A percentile compares a stretch with the other conserved stretches of the same genome.
These are phyloP conservation scores for Penicillium italicum DNA, from an alignment of 2,329 filamentous ascomycete species.

Conservation along the genomic window DNA sequence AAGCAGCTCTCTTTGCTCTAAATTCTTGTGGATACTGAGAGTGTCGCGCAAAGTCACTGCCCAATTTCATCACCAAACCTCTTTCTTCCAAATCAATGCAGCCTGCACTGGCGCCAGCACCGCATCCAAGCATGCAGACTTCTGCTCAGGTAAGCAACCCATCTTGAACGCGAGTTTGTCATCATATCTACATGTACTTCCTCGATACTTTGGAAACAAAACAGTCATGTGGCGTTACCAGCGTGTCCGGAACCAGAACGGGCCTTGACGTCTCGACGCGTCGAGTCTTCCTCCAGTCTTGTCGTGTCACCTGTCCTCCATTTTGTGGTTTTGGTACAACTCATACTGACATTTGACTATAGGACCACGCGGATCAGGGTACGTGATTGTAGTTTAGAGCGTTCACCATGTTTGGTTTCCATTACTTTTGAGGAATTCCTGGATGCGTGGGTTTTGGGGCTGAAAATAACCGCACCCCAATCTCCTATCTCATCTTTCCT, in stretches of 20 bases:
- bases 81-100: slow-evolving; percentile 37
- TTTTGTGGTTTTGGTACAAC: background rate
- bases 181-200: slow-evolving; percentile 25
- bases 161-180: slow-evolving; percentile 37
- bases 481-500: background rate
- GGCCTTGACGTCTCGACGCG: slow-evolving; percentile 10
- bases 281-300: slow-evolving; percentile 2
- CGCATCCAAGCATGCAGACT: slow-evolving; percentile 48
- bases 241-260: background rate
- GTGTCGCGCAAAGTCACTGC: background rate
- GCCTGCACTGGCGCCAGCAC: slow-evolving; percentile 47
- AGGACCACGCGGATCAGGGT: slow-evolving; percentile 48
- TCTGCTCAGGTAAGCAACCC: slow-evolving; percentile 54
- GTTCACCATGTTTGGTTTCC: background rate
- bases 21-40: slow-evolving; percentile 2
- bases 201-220: background rate
- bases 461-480: background rate
- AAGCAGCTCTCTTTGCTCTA: slow-evolving; percentile 8
- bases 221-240: background rate
- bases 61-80: slow-evolving; percentile 5
- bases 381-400: slow-evolving; percentile 23
- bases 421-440: background rate
- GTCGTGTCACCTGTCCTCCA: slow-evolving; percentile 5
- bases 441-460: background rate
- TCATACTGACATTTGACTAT: slow-evolving; percentile 14